Evolutionary conservation across 805 yeast species (phyloP), one percentile per base, ranked within the genome.

Genomic region (Wickerhamiella occidentalis): DNA sequence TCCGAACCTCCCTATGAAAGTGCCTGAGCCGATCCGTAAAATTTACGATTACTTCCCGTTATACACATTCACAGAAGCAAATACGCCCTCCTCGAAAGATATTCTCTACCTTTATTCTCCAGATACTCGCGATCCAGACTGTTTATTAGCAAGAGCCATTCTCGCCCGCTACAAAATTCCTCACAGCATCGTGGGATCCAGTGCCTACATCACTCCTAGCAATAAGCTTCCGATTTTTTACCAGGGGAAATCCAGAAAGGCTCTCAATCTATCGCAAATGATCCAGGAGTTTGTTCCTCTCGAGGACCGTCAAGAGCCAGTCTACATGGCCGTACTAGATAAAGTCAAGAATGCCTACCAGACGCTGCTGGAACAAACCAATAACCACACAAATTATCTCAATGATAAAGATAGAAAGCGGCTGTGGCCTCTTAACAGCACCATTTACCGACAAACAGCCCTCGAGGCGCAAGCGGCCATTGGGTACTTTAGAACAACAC

Each of bases 41-140:
- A 49, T 63, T n/a, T 64, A 65, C 48, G 66, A 64, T 45, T 21
- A 28, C 33, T 65, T 65, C 40, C 69, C 69, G 2, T 50, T 65
- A 40, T 45, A 44, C 8, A 52, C 57, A 13, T 54, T 26, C 52
- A 56, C 49, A 43, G 48, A 11, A 13, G 49, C 45, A 12, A 43
- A 54, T 13, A 45, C 36, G 15, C 30, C 44, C 8, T 22, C 37
- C 8, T 5, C n/a, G 1, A 21, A 22, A 6, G 51, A 41, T 6
- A 38, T 19, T 35, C 53, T 56, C 6, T 56, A 51, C 38, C 64
- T 61, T 4, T 58, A 59, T 52, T 52, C 54, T 35, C 17, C 54
- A 3, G 35, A 58, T 11, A 55, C 65, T 37, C 51, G 54, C 2
- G 68, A 65, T 23, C 68, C 68, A 5, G 47, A 45, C n/a, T 54